Evolutionary conservation across 2,329 filamentous ascomycete species (phyloP).

Genomic region (Dactylellina parvicollis): DNA sequence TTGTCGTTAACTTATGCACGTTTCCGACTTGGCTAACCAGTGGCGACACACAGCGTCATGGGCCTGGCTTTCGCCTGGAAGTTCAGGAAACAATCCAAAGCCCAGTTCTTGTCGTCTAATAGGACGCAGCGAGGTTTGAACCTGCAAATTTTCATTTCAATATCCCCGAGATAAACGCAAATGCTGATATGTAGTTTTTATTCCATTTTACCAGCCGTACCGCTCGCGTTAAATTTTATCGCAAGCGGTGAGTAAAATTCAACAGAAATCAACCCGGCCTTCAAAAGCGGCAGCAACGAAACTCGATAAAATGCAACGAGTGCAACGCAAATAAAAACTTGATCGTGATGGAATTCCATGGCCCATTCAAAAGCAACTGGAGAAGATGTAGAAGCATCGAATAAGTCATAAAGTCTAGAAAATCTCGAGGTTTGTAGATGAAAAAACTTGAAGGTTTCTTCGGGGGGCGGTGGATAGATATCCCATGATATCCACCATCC

Average conservation of each 20-base stretch:
- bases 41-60: constrained; percentile 65
- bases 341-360: constrained; percentile 4
- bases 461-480: constrained; percentile 2
- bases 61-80: constrained; percentile 70
- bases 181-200: constrained; percentile 16
- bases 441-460: constrained; percentile 48
- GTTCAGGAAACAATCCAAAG: constrained; percentile 72
- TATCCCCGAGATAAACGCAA: too few species aligned
- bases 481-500: not conserved
- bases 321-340: constrained; percentile 28
- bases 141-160: not conserved
- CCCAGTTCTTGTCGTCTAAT: constrained; percentile 78
- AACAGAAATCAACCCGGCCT: constrained; percentile 52
- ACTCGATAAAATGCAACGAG: constrained; percentile 24
- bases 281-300: constrained; percentile 65
- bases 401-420: constrained; percentile 8
- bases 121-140: constrained; percentile 82
- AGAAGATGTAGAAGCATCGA: not conserved
- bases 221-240: constrained; percentile 87
- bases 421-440: constrained; percentile 51
- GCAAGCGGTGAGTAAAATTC: constrained; percentile 81
- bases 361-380: not conserved
- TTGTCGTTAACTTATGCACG: not conserved
- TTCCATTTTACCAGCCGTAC: constrained; percentile 70
- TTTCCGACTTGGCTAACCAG: not conserved